These are phyloP conservation scores for Prunus yedoensis DNA, from an alignment of 331 rosid species.

Conservation along the genomic window DNA sequence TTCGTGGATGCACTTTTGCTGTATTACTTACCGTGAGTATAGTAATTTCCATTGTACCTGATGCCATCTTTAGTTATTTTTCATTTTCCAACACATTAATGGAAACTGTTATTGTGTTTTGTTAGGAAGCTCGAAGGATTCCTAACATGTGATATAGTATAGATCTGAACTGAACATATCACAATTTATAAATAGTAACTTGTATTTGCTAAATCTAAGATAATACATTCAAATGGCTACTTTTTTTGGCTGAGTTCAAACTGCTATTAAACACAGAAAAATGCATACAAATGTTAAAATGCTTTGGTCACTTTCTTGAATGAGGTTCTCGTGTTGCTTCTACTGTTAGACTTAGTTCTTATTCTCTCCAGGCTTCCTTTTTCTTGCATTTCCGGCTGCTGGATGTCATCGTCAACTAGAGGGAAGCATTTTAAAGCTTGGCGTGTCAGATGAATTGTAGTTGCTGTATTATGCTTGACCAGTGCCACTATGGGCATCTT, in stretches of 20 bases:
- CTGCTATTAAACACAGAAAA: background rate
- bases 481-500: constrained; percentile 79
- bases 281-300: background rate
- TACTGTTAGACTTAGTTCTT: constrained; percentile 16
- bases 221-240: background rate
- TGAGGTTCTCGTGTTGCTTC: constrained; percentile 12
- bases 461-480: constrained; percentile 47
- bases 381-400: constrained; percentile 28
- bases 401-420: constrained; percentile 41
- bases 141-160: background rate
- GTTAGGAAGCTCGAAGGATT: background rate
- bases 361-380: constrained; percentile 33
- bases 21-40: background rate
- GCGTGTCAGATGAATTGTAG: constrained; percentile 62
- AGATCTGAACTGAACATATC: background rate
- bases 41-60: background rate
- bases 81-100: background rate
- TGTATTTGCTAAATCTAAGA: background rate
- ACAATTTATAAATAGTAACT: background rate
- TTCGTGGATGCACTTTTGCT: background rate
- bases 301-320: background rate
- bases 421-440: constrained; percentile 36
- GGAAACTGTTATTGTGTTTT: background rate
- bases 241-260: background rate
- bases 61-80: background rate